Percentiles rank a stretch among this genome's conserved stretches.
phyloP scores from a whole-genome alignment of 768 basidiomycete species.

The Harrya chromipes region DNA sequence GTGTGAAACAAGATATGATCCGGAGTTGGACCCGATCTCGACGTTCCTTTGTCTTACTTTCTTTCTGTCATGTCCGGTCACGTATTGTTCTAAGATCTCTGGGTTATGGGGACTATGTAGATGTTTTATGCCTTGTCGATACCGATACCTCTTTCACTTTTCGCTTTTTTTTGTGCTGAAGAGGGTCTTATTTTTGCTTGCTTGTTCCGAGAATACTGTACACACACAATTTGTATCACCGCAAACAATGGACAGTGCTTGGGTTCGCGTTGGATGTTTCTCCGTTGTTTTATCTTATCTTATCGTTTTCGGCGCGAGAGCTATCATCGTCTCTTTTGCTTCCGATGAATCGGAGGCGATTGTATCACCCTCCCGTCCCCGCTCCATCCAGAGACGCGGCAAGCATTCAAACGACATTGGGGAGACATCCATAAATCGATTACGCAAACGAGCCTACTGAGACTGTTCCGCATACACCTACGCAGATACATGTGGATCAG shows the following conservation, averaged over 20 bases:
- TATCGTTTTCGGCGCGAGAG: too few species aligned
- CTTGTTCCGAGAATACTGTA: background rate
- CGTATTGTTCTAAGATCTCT: conserved; percentile 6
- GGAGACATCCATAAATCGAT: too few species aligned
- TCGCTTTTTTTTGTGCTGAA: background rate
- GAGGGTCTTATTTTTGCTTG: background rate
- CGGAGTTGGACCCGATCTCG: too few species aligned
- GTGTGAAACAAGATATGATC: background rate
- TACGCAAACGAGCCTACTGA: background rate
- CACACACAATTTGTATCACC: background rate
- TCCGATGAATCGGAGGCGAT: too few species aligned
- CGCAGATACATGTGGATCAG: background rate
- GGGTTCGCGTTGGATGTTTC: too few species aligned
- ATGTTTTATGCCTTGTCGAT: conserved; percentile 1
- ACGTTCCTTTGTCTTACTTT: background rate
- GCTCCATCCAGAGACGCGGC: too few species aligned
- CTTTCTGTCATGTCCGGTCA: background rate
- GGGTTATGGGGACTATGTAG: conserved; percentile 17
- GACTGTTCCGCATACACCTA: conserved; percentile 71
- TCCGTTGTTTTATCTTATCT: too few species aligned
- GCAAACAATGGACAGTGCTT: too few species aligned
- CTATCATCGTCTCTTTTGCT: too few species aligned
- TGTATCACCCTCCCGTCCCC: too few species aligned
- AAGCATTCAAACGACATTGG: too few species aligned
- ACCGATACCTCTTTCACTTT: conserved; percentile 8